These are phyloP conservation scores for Acer yangbiense DNA, from an alignment of 345 rosid species.

Conservation along the genomic window DNA sequence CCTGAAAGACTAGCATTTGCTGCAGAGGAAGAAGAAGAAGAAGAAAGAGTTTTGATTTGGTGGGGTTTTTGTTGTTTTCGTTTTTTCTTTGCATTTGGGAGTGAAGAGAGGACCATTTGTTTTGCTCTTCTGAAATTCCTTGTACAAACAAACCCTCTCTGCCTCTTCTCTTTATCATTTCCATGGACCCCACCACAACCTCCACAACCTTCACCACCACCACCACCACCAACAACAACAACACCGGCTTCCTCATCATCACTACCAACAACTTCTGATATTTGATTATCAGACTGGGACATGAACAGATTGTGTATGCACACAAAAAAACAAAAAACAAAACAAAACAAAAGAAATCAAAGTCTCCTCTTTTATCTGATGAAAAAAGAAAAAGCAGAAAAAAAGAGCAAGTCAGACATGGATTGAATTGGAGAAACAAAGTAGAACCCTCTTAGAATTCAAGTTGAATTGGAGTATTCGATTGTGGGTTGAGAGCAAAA, in stretches of 20 bases:
- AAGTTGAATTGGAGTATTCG: not conserved
- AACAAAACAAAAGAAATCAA: not conserved
- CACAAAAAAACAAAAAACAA: too few species aligned
- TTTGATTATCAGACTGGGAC: slow-evolving; percentile 20
- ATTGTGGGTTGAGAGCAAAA: not conserved
- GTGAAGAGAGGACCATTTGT: slow-evolving; percentile 20
- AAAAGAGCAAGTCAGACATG: not conserved
- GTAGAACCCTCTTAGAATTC: not conserved
- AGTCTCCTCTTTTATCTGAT: not conserved
- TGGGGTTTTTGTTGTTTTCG: not conserved
- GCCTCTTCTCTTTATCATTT: not conserved
- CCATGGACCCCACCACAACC: slow-evolving; percentile 15
- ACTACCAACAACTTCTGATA: not conserved
- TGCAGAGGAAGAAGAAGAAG: slow-evolving; percentile 12
- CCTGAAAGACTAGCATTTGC: slow-evolving; percentile 10
- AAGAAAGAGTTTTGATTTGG: not conserved
- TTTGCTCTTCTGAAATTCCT: slow-evolving; percentile 17
- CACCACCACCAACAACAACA: slow-evolving; percentile 5
- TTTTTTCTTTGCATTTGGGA: slow-evolving; percentile 20
- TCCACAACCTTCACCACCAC: not conserved
- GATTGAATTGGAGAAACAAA: not conserved
- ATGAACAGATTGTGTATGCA: slow-evolving; percentile 11
- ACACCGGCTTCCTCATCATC: not conserved
- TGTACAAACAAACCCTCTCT: slow-evolving; percentile 5
- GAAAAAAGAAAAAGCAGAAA: not conserved